Percentiles rank a stretch among this genome's conserved stretches.
Evolutionary conservation across 2,329 filamentous ascomycete species (phyloP).

Genomic region (Colletotrichum phormii): DNA sequence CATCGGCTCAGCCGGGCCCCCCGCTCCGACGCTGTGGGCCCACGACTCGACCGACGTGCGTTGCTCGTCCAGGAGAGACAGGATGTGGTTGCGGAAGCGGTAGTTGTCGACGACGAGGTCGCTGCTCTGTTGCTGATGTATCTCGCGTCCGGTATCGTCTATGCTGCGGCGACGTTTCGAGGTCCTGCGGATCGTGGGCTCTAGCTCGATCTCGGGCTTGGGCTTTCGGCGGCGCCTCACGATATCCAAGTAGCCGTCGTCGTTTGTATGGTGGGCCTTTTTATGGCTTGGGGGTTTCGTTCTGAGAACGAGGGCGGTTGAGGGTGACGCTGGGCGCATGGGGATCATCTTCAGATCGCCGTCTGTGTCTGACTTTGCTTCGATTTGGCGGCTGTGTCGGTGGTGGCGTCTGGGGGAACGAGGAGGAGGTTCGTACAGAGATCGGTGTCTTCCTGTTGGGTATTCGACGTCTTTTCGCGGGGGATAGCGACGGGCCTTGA

Average conservation of each 20-base stretch:
- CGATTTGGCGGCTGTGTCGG: neutral
- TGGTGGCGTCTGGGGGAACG: neutral
- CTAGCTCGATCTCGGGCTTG: neutral
- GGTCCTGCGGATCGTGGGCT: neutral
- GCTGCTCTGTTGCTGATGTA: neutral
- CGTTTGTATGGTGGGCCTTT: too few species aligned
- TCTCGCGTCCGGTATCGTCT: neutral
- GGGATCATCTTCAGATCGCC: constrained; percentile 26
- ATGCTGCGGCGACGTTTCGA: neutral
- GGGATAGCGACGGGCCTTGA: neutral
- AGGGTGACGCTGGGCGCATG: constrained; percentile 7
- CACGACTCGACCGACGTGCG: constrained; percentile 34
- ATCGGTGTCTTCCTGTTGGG: neutral
- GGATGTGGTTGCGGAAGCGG: constrained; percentile 21
- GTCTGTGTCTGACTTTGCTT: constrained; percentile 5
- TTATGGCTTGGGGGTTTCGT: neutral
- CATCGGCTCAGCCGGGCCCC: constrained; percentile 40
- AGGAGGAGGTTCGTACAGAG: neutral
- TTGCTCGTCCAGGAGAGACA: constrained; percentile 31
- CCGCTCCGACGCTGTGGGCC: constrained; percentile 37
- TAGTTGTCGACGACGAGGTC: constrained; percentile 10
- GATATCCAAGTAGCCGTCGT: neutral
- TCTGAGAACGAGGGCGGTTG: neutral
- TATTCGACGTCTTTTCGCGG: neutral
- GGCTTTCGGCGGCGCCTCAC: neutral